phyloP scores from a whole-genome alignment of 768 basidiomycete species.

The Boletellus ananas region DNA sequence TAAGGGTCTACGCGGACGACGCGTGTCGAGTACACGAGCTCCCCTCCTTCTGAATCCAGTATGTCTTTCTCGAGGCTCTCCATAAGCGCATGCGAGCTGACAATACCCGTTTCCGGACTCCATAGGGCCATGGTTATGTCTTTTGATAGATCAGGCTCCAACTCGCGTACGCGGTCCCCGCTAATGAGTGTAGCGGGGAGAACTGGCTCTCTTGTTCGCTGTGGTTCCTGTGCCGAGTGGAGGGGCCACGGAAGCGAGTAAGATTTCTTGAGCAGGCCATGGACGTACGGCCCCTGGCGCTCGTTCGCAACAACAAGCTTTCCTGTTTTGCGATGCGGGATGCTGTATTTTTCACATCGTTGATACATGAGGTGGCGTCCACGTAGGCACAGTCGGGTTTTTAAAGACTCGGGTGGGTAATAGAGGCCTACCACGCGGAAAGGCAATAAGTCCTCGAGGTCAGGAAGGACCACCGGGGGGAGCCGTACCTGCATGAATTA shows the following conservation, averaged over 20 bases:
- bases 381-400: constrained; percentile 80
- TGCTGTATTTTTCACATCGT: constrained; percentile 56
- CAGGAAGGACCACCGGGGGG: neutral
- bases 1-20: constrained; percentile 84
- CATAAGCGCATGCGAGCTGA: constrained; percentile 86
- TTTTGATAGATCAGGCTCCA: constrained; percentile 81
- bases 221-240: constrained; percentile 29
- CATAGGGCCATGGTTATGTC: constrained; percentile 72
- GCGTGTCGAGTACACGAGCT: constrained; percentile 72
- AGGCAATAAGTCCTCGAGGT: neutral
- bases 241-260: constrained; percentile 49
- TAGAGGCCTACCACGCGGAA: constrained; percentile 57
- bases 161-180: constrained; percentile 58
- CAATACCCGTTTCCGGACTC: constrained; percentile 85
- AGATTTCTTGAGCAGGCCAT: constrained; percentile 63
- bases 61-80: constrained; percentile 81
- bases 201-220: constrained; percentile 29
- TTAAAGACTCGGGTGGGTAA: constrained; percentile 79
- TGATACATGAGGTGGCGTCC: constrained; percentile 84
- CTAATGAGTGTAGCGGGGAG: constrained; percentile 67
- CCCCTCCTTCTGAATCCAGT: constrained; percentile 59
- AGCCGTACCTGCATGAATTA: constrained; percentile 77
- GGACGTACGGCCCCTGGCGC: constrained; percentile 67
- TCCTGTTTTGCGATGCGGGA: constrained; percentile 71
- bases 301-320: constrained; percentile 85